Conservation (phyloP, 75 land plant species). For the Pinus taeda region DNA sequence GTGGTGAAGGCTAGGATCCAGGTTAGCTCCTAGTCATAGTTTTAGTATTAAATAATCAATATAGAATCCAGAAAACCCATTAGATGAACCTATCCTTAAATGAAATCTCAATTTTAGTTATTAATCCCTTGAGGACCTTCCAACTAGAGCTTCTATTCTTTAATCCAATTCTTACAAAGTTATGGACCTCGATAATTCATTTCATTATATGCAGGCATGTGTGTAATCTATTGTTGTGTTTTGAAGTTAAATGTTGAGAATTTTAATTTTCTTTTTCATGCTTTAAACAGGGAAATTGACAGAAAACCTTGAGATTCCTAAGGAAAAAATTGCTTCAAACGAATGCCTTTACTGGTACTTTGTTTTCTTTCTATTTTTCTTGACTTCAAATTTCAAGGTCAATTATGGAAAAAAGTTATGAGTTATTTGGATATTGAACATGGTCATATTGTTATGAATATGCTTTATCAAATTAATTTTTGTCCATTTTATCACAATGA, state of each 20-base stretch:
- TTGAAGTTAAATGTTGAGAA: background rate
- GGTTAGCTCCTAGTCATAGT: slow-evolving; percentile 18
- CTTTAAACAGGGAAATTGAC: slow-evolving; percentile 20
- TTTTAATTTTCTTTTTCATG: background rate
- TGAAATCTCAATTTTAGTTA: no score
- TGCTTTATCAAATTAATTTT: background rate
- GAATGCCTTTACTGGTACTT: slow-evolving; percentile 56
- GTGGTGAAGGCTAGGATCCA: slow-evolving; percentile 34
- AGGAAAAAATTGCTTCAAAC: slow-evolving; percentile 15
- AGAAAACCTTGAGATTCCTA: slow-evolving; percentile 29
- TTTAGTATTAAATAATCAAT: no score
- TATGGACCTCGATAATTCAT: no score
- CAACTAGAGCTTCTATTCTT: no score
- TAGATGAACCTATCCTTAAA: no score
- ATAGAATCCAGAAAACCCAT: no score
- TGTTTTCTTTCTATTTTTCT: slow-evolving; percentile 2
- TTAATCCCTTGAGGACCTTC: no score
- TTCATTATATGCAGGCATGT: no score
- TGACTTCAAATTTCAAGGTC: background rate
- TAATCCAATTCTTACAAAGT: no score
- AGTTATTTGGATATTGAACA: background rate
- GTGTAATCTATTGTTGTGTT: background rate
- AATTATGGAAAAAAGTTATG: background rate
- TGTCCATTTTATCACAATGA: slow-evolving; percentile 44
- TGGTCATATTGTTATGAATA: background rate